These are phyloP conservation scores for Pugionium dolabratum DNA, from an alignment of 345 rosid genomes.

Conservation along the genomic window DNA sequence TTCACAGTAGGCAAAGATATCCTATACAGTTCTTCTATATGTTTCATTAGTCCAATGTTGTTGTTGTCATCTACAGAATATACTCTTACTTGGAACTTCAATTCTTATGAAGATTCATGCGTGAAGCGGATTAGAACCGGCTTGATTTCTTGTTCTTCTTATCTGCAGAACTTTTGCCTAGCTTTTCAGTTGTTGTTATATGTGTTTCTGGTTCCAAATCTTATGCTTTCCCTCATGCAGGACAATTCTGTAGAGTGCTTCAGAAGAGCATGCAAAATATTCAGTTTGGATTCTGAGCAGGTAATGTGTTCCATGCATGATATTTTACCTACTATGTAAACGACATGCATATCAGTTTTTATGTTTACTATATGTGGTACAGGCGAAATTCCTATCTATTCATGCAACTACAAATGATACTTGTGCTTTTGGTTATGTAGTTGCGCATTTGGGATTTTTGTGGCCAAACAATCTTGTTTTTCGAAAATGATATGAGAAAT, in stretches of 20 bases:
- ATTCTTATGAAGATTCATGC: conserved; percentile 21
- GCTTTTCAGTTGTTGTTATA: conserved; percentile 5
- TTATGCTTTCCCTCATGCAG: conserved; percentile 45
- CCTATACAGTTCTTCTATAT: conserved; percentile 4
- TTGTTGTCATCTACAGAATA: conserved; percentile 15
- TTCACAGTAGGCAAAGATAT: conserved; percentile 6
- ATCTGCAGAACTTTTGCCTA: conserved; percentile 5
- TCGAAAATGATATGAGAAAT: conserved; percentile 55
- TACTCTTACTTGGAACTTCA: conserved; percentile 5
- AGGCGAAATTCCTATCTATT: conserved; percentile 29
- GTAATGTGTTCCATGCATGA: conserved; percentile 45
- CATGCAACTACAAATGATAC: conserved; percentile 15
- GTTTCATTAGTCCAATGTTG: neutral
- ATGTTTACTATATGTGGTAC: neutral
- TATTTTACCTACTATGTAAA: conserved; percentile 19
- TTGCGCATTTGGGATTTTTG: conserved; percentile 92
- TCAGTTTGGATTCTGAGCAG: conserved; percentile 77
- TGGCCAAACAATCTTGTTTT: conserved; percentile 67
- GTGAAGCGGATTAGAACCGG: conserved; percentile 21
- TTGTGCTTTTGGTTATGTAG: conserved; percentile 45
- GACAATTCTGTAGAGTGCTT: conserved; percentile 84
- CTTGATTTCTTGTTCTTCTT: conserved; percentile 8
- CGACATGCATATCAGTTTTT: neutral
- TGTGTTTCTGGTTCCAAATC: neutral
- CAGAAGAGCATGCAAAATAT: conserved; percentile 95